A percentile compares a stretch with the other conserved stretches of the same genome.
These are phyloP conservation scores for Beauveria rudraprayagi DNA, from an alignment of 2,329 filamentous ascomycete species.

Conservation along the genomic window DNA sequence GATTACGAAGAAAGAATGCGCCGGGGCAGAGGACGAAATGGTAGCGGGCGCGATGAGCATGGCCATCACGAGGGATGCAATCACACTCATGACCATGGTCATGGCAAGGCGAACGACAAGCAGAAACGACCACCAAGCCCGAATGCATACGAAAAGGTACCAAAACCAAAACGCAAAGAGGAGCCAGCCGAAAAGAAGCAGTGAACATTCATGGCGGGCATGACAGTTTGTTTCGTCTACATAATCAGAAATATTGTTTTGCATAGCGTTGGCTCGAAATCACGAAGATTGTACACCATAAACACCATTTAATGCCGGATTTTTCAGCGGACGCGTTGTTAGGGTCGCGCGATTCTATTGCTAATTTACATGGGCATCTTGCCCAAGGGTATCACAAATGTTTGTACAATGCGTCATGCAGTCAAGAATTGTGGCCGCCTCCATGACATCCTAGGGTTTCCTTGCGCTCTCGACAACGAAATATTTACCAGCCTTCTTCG, in stretches of 20 bases:
- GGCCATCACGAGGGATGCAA: conserved; percentile 17
- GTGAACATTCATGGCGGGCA: not conserved
- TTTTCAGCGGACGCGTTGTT: not conserved
- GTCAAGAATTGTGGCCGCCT: conserved; percentile 7
- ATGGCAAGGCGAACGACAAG: conserved; percentile 24
- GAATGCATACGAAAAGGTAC: conserved; percentile 74
- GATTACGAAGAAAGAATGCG: conserved; percentile 36
- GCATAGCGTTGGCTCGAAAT: conserved; percentile 4
- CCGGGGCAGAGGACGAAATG: conserved; percentile 25
- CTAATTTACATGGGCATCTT: not conserved
- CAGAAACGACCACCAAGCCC: conserved; percentile 54
- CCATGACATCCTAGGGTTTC: conserved; percentile 18
- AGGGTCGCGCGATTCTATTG: not conserved
- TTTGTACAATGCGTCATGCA: not conserved
- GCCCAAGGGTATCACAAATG: conserved; percentile 7
- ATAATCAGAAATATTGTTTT: not conserved
- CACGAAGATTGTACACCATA: too few species aligned
- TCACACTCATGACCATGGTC: conserved; percentile 27
- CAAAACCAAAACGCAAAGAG: conserved; percentile 35
- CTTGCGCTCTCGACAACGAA: conserved; percentile 66
- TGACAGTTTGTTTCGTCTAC: not conserved
- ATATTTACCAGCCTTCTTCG: conserved; percentile 59
- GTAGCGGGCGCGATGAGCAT: conserved; percentile 31
- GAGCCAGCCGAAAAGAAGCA: conserved; percentile 16
- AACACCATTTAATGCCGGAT: too few species aligned